Conservation (phyloP, 2,329 filamentous ascomycete species). For the Helotiales sp. region DNA sequence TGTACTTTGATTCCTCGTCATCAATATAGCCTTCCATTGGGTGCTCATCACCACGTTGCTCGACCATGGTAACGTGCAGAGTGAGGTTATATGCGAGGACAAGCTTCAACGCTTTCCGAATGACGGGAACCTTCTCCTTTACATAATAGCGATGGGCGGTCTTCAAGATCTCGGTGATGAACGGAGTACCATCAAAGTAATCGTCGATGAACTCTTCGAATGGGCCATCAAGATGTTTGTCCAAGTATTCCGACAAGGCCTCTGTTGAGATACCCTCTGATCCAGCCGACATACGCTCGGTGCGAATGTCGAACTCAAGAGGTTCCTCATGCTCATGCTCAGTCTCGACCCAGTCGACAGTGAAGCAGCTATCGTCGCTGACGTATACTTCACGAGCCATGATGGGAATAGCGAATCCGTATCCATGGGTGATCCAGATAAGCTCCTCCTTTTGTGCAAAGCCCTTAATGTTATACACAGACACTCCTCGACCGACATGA, state of each 20-base stretch:
- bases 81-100: slow-evolving; percentile 96
- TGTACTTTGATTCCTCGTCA: slow-evolving; percentile 82
- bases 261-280: slow-evolving; percentile 82
- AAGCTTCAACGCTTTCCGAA: slow-evolving; percentile 93
- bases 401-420: slow-evolving; percentile 89
- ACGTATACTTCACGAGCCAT: slow-evolving; percentile 93
- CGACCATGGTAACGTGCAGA: slow-evolving; percentile 89
- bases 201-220: slow-evolving; percentile 95
- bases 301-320: slow-evolving; percentile 81
- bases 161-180: slow-evolving; percentile 94
- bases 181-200: slow-evolving; percentile 93
- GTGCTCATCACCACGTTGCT: slow-evolving; percentile 82
- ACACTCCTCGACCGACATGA: slow-evolving; percentile 83
- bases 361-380: slow-evolving; percentile 87
- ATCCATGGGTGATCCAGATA: slow-evolving; percentile 95
- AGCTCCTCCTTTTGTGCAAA: slow-evolving; percentile 65
- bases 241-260: slow-evolving; percentile 86
- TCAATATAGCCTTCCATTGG: slow-evolving; percentile 79
- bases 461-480: slow-evolving; percentile 93
- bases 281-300: slow-evolving; percentile 84
- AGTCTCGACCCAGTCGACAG: slow-evolving; percentile 90
- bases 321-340: slow-evolving; percentile 66
- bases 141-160: slow-evolving; percentile 91
- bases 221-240: slow-evolving; percentile 88
- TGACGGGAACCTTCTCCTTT: slow-evolving; percentile 83